These are phyloP conservation scores for Aspergillus pseudoglaucus DNA, from an alignment of 2,329 filamentous ascomycete species.

Conservation along the genomic window DNA sequence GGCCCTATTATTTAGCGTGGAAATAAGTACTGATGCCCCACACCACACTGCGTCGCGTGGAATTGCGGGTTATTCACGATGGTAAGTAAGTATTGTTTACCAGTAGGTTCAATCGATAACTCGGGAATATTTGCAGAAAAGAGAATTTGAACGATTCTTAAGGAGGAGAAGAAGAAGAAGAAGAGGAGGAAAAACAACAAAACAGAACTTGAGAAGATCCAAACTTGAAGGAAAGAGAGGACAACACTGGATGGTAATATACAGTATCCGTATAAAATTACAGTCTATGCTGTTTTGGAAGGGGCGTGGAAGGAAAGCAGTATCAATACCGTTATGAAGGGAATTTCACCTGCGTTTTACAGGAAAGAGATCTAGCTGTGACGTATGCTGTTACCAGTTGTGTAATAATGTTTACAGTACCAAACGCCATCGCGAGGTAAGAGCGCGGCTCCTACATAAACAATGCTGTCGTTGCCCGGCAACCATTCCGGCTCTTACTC, in stretches of 20 bases:
- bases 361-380: too few species aligned
- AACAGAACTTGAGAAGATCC: background rate
- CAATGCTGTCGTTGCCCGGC: slow-evolving; percentile 36
- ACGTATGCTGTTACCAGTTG: too few species aligned
- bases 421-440: slow-evolving; percentile 12
- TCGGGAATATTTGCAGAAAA: background rate
- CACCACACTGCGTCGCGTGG: slow-evolving; percentile 27
- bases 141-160: background rate
- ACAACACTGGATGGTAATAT: background rate
- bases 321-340: slow-evolving; percentile 13
- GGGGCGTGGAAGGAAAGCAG: slow-evolving; percentile 4
- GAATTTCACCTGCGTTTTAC: too few species aligned
- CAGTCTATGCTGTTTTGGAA: background rate
- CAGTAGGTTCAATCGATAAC: slow-evolving; percentile 1
- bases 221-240: too few species aligned
- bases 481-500: slow-evolving; percentile 37
- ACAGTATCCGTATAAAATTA: slow-evolving; percentile 2
- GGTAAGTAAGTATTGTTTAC: background rate
- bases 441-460: slow-evolving; percentile 11
- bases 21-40: slow-evolving; percentile 33
- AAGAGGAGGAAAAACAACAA: slow-evolving; percentile 10
- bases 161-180: slow-evolving; percentile 10
- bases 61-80: slow-evolving; percentile 12
- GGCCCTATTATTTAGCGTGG: slow-evolving; percentile 36
- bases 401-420: slow-evolving; percentile 4